phyloP scores from a whole-genome alignment of 495 filamentous ascomycete genomes.

The Neurospora tetrasperma region DNA sequence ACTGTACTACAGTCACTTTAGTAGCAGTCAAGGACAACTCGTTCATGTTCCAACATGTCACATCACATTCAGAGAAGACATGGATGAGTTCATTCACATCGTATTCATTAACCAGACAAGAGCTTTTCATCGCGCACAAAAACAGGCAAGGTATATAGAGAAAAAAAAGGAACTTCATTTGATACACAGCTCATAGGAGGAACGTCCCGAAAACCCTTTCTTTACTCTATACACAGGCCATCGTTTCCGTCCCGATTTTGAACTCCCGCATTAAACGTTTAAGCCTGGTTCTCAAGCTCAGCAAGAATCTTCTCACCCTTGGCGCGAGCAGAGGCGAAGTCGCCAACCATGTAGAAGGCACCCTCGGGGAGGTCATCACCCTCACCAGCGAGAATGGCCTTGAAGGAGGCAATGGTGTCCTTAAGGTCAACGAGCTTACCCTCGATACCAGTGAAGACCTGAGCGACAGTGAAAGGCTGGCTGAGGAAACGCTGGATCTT shows the following conservation, averaged over 20 bases:
- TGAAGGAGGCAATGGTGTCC: conserved; percentile 95
- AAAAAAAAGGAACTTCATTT: conserved; percentile 13
- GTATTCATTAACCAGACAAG: neutral
- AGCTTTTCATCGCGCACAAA: neutral
- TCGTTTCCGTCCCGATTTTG: conserved; percentile 23
- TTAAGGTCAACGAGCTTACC: conserved; percentile 94
- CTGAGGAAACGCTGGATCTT: conserved; percentile 99
- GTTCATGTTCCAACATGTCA: neutral
- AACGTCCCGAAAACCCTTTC: conserved; percentile 21
- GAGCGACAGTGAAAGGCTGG: conserved; percentile 97
- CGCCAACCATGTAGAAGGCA: conserved; percentile 98
- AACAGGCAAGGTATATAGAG: conserved; percentile 1
- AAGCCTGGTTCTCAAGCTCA: conserved; percentile 57
- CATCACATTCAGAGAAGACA: neutral
- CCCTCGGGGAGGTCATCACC: conserved; percentile 90
- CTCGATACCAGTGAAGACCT: conserved; percentile 99
- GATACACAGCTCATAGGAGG: conserved; percentile 34
- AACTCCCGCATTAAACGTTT: conserved; percentile 46
- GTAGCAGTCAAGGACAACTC: neutral
- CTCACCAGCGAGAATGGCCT: conserved; percentile 92
- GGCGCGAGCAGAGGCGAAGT: conserved; percentile 80
- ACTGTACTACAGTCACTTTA: neutral
- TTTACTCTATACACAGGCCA: conserved; percentile 30
- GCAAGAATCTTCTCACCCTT: conserved; percentile 99
- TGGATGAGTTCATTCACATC: neutral